Base-by-base conservation (phyloP, 345 rosid genomes). In the Dipteronia sinensis region DNA sequence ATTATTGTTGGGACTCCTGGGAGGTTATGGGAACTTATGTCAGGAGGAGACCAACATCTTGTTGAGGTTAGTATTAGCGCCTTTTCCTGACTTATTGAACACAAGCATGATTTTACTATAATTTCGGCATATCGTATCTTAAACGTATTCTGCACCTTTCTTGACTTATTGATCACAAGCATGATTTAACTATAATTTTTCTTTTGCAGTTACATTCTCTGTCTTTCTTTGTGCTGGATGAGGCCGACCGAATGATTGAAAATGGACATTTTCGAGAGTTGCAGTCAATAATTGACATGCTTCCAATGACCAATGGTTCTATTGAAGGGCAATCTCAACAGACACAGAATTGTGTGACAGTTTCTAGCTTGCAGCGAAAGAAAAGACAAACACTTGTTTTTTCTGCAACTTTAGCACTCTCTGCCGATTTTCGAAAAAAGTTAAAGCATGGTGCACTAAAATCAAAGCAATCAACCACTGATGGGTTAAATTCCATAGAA, bases 171-270 rank as follows among this genome's bases (percentile, higher is more conserved):
- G 27, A 34, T 68, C 22, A 12, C 20, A 73, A 61, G 15, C 56
- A 68, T 17, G n/a, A 61, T 67, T 76, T 67, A 23, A 56, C 71
- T 74, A 40, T 20, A 0, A 15, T 76, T 53, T 55, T 76, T 40
- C 71, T 71, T 77, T 77, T 87, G 83, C 97, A 96, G 99, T 77
- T 96, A 71, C 99, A 92, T 87, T 90, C 88, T 10, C 82, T 96
- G 73, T 96, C 99, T 29, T 96, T 96, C 85, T 96, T 94, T 82
- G 98, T 92, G 83, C 84, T 96, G 90, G 99, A 96, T 82, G 99
- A 92, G 89, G 98, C 98, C 76, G 99, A 94, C 81, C 87, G 97
- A 82, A 96, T 96, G 99, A 88, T 92, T 76, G 98, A 96, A 85
- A 90, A 82, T 74, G 99, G 98, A 62, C 99, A 92, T 86, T 96